A percentile compares a stretch with the other conserved stretches of the same genome.
Evolutionary conservation across 225 moss, liverwort and hornwort genomes (phyloP).

Genomic region (Pleurozium schreberi): DNA sequence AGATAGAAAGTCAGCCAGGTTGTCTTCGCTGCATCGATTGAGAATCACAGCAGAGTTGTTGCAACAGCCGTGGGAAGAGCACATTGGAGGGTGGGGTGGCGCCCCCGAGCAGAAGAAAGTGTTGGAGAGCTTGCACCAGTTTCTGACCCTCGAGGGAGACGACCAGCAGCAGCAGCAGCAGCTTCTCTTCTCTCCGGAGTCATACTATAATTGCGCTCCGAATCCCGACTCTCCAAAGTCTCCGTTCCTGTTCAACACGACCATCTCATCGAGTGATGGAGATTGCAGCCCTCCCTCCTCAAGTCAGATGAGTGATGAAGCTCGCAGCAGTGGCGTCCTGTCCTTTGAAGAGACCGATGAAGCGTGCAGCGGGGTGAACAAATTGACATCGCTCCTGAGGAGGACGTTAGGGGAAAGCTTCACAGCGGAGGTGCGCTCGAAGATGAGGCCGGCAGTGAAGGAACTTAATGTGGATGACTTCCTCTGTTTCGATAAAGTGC

Average conservation of each 20-base stretch:
- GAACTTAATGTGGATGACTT: slow-evolving; percentile 21
- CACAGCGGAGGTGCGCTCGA: slow-evolving; percentile 2
- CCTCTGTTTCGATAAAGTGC: slow-evolving; percentile 32
- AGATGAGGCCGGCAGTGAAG: not conserved
- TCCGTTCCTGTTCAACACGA: not conserved
- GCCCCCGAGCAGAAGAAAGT: slow-evolving; percentile 1
- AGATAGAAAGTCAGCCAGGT: not conserved
- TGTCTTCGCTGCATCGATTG: not conserved
- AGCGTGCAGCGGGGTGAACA: not conserved
- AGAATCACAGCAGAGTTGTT: slow-evolving; percentile 17
- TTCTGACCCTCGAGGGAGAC: not conserved
- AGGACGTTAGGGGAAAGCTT: not conserved
- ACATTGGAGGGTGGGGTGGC: not conserved
- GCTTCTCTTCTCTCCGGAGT: not conserved
- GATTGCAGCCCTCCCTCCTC: not conserved
- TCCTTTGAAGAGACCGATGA: slow-evolving; percentile 6
- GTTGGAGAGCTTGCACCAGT: slow-evolving; percentile 11
- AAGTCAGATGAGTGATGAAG: slow-evolving; percentile 1
- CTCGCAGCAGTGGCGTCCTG: not conserved
- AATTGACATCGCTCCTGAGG: not conserved
- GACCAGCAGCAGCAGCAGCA: slow-evolving; percentile 1
- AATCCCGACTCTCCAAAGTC: not conserved
- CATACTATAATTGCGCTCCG: not conserved
- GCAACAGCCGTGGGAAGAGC: slow-evolving; percentile 13
- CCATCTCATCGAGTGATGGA: not conserved